Evolutionary conservation across 805 yeast genomes (phyloP), one percentile per base, ranked within the genome.

Genomic region (Wickerhamomyces xylosicus): DNA sequence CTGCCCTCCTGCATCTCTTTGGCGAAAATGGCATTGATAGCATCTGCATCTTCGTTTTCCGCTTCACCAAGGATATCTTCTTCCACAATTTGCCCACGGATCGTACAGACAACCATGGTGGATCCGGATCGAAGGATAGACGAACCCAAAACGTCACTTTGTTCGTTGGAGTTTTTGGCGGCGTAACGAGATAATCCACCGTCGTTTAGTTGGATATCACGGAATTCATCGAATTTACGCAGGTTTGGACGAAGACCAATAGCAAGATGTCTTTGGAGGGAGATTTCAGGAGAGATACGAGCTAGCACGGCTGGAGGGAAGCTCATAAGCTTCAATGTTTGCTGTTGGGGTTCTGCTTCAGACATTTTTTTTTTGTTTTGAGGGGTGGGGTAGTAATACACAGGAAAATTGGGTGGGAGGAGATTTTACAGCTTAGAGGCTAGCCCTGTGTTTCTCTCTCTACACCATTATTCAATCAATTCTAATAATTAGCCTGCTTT

Each of bases 261-360:
- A 16, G 80, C 71, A 14, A 89, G 57, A 57, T 86, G 95, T 52
- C 94, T 72, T 54, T 83, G 82, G 34, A 89, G 65, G 5, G 90
- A 82, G 13, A 84, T 56, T 41, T 85, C 95, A 1, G 97, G 96
- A 2, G 94, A 85, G 29, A 89, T 72, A 38, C 92, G 65, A 1
- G 92, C 87, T 33, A 89, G 64, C 10, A 86, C 85, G 19, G 79
- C 82, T 1, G 95, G 90, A 2, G 92, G 79, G 56, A 87, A 86
- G 4, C 74, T 63, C 28, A 82, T 66, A 13, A 80, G 71, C 2
- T 45, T 41, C 21, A 48, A 25, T 10, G 40, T 38, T 3, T 35
- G 32, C 19, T 31, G 36, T n/a, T n/a, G n/a, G n/a, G n/a, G n/a
- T n/a, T n/a, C n/a, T n/a, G n/a, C n/a, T 36, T 38, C 37, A n/a